A percentile compares a stretch with the other conserved stretches of the same genome.
Evolutionary conservation across 208 protist genomes (phyloP).

Genomic region (Leishmania turanica): DNA sequence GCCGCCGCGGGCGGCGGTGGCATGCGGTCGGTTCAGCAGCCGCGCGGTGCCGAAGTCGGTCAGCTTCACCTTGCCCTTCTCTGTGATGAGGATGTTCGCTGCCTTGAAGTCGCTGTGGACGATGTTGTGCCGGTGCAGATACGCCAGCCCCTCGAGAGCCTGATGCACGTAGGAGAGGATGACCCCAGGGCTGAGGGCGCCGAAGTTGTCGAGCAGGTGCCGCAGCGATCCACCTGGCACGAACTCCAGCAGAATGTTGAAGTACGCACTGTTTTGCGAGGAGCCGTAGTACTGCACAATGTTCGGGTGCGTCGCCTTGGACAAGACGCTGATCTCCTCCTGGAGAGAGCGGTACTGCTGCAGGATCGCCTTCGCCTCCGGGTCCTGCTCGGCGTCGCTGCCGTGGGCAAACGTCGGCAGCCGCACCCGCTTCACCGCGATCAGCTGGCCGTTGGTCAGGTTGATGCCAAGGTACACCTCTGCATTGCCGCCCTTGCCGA

Average conservation of each 20-base stretch:
- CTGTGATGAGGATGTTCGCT: slow-evolving; percentile 92
- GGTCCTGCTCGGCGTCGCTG: slow-evolving; percentile 30
- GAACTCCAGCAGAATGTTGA: slow-evolving; percentile 93
- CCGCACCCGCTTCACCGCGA: slow-evolving; percentile 90
- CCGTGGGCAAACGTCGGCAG: slow-evolving; percentile 47
- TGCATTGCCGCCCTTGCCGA: slow-evolving; percentile 90
- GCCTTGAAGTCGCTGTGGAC: slow-evolving; percentile 92
- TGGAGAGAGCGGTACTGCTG: slow-evolving; percentile 87
- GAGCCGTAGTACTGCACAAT: slow-evolving; percentile 93
- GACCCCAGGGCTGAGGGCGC: slow-evolving; percentile 77
- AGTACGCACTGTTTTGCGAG: slow-evolving; percentile 80
- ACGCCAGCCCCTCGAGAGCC: slow-evolving; percentile 79
- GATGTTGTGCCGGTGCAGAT: slow-evolving; percentile 89
- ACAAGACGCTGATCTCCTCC: slow-evolving; percentile 91
- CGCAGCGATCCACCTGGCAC: slow-evolving; percentile 90
- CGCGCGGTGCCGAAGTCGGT: slow-evolving; percentile 91
- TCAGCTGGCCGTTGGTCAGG: slow-evolving; percentile 89
- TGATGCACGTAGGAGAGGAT: slow-evolving; percentile 87
- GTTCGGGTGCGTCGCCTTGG: slow-evolving; percentile 89
- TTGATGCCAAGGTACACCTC: slow-evolving; percentile 93
- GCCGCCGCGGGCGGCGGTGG: slow-evolving; percentile 11
- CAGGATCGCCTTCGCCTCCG: slow-evolving; percentile 61
- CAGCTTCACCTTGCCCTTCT: slow-evolving; percentile 85
- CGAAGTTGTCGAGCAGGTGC: slow-evolving; percentile 90
- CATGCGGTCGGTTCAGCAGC: slow-evolving; percentile 61